phyloP scores from a whole-genome alignment of 2,329 filamentous ascomycete species.

The Magnaporthales sp. region DNA sequence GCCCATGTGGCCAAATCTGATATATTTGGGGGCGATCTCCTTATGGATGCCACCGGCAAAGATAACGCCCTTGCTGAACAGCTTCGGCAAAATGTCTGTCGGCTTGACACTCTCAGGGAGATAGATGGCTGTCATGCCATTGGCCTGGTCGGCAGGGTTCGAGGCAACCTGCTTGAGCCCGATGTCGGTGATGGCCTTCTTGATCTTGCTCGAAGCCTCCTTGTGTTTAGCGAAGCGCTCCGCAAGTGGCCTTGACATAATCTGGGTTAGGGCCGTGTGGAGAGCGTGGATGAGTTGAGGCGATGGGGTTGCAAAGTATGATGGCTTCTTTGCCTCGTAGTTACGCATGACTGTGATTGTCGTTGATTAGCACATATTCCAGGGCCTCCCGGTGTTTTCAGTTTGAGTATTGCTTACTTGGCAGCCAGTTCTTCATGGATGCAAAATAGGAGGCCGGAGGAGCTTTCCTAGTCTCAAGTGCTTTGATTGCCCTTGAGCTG shows the following conservation, averaged over 20 bases:
- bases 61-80: constrained; percentile 80
- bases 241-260: constrained; percentile 69
- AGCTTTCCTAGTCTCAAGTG: constrained; percentile 70
- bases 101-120: constrained; percentile 76
- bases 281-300: constrained; percentile 90
- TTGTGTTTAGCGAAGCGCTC: constrained; percentile 79
- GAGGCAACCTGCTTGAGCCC: constrained; percentile 81
- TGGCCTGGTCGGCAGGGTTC: constrained; percentile 84
- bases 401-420: constrained; percentile 48
- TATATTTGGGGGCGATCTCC: constrained; percentile 87
- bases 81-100: constrained; percentile 73
- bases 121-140: constrained; percentile 97
- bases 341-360: constrained; percentile 76
- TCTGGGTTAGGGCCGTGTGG: constrained; percentile 80
- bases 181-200: constrained; percentile 70
- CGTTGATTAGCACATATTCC: not conserved
- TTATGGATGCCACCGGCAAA: constrained; percentile 96
- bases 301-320: constrained; percentile 94
- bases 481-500: constrained; percentile 77
- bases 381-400: not conserved
- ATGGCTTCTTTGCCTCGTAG: constrained; percentile 95
- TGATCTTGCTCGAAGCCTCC: constrained; percentile 73
- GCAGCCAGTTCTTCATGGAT: constrained; percentile 94
- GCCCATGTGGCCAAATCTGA: constrained; percentile 97
- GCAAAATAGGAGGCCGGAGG: constrained; percentile 87